These are phyloP conservation scores for Zizania palustris DNA, from an alignment of 202 grass and related monocot genomes.

Conservation along the genomic window DNA sequence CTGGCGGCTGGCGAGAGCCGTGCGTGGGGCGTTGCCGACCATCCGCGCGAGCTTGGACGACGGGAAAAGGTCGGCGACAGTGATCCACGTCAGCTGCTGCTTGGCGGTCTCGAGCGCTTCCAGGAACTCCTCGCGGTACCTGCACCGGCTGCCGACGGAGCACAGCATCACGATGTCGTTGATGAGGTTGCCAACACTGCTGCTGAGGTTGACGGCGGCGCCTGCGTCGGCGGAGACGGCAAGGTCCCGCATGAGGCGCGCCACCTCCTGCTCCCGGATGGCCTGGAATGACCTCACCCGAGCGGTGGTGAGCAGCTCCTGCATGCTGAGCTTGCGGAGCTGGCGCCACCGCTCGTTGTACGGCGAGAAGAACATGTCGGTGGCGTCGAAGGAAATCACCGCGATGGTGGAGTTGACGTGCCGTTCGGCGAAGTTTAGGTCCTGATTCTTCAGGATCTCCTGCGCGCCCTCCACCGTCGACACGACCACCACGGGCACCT, in stretches of 20 bases:
- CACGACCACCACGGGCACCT: slow-evolving; percentile 35
- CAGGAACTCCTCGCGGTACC: slow-evolving; percentile 26
- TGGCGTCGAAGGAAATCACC: not conserved
- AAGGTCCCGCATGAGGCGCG: not conserved
- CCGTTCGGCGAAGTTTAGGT: slow-evolving; percentile 17
- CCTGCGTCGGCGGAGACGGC: not conserved
- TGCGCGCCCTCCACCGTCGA: slow-evolving; percentile 29
- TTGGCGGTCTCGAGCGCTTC: not conserved
- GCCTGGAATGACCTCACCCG: not conserved
- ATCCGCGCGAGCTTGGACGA: slow-evolving; percentile 32
- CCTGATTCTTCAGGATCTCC: slow-evolving; percentile 29
- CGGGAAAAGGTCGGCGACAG: slow-evolving; percentile 41
- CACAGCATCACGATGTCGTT: slow-evolving; percentile 15
- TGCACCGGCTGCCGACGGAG: not conserved
- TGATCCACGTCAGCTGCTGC: not conserved
- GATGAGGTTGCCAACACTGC: not conserved
- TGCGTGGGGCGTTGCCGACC: not conserved
- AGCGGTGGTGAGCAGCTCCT: not conserved
- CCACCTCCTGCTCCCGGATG: not conserved
- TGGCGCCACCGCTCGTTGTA: slow-evolving; percentile 20
- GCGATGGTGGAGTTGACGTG: not conserved
- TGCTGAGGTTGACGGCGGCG: slow-evolving; percentile 13
- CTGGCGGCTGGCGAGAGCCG: not conserved
- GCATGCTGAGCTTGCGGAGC: not conserved
- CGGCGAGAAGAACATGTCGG: not conserved